These are phyloP conservation scores for Ramalina peruviana DNA, from an alignment of 495 filamentous ascomycete species.

Conservation along the genomic window DNA sequence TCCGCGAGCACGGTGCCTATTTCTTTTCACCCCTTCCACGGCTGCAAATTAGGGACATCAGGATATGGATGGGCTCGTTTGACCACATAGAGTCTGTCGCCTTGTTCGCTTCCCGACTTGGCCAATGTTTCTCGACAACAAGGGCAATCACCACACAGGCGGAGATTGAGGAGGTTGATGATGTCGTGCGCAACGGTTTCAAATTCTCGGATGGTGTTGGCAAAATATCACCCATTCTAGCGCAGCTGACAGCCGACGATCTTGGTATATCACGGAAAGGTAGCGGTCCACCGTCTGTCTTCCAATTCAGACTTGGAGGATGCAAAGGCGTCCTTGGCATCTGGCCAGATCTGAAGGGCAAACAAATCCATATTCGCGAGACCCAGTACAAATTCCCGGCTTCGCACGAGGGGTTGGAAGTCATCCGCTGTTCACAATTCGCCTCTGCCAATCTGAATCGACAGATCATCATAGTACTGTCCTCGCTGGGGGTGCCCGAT, in stretches of 20 bases:
- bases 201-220: slow-evolving; percentile 89
- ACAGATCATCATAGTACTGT: slow-evolving; percentile 76
- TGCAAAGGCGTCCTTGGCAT: slow-evolving; percentile 79
- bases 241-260: slow-evolving; percentile 51
- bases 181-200: slow-evolving; percentile 51
- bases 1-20: slow-evolving; percentile 84
- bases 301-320: slow-evolving; percentile 84
- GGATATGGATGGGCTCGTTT: slow-evolving; percentile 86
- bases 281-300: slow-evolving; percentile 53
- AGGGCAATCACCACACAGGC: slow-evolving; percentile 43
- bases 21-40: slow-evolving; percentile 57
- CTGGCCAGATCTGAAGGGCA: slow-evolving; percentile 43
- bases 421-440: slow-evolving; percentile 66
- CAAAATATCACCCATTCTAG: slow-evolving; percentile 71
- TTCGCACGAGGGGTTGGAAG: slow-evolving; percentile 56
- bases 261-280: slow-evolving; percentile 37
- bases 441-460: slow-evolving; percentile 69
- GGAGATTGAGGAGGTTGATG: slow-evolving; percentile 32
- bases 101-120: slow-evolving; percentile 74
- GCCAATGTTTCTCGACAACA: slow-evolving; percentile 94
- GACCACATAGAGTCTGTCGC: slow-evolving; percentile 61
- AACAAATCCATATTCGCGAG: slow-evolving; percentile 59
- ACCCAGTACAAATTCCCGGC: slow-evolving; percentile 85
- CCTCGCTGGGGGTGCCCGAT: slow-evolving; percentile 58
- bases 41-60: slow-evolving; percentile 57